Evolutionary conservation across 2,329 filamentous ascomycete species (phyloP).

Genomic region (Cylindrodendrum hubeiense): DNA sequence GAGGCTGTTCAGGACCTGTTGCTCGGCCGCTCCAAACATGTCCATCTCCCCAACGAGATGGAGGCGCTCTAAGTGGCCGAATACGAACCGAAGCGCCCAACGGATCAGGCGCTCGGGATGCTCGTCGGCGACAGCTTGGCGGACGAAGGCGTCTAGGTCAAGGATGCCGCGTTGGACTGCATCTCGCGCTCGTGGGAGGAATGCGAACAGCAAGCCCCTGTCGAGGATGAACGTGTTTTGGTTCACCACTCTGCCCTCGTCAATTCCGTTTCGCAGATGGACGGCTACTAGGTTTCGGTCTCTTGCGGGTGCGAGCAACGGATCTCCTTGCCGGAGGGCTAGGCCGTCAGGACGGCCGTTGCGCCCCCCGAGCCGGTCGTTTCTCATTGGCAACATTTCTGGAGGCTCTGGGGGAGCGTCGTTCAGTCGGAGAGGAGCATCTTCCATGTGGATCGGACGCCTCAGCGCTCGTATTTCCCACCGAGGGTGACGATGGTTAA

Average conservation of each 20-base stretch:
- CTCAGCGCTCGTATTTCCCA: background rate
- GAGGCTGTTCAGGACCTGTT: slow-evolving; percentile 22
- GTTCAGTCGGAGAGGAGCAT: background rate
- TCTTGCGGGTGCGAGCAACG: background rate
- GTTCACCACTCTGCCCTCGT: background rate
- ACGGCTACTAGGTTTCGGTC: background rate
- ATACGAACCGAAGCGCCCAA: slow-evolving; percentile 34
- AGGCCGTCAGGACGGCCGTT: background rate
- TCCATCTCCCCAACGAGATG: slow-evolving; percentile 27
- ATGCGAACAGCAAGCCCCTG: slow-evolving; percentile 14
- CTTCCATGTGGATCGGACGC: background rate
- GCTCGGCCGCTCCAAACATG: slow-evolving; percentile 32
- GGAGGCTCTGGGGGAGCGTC: background rate
- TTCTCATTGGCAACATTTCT: background rate
- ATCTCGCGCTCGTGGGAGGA: slow-evolving; percentile 30
- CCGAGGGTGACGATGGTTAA: background rate
- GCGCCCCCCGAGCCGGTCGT: no score
- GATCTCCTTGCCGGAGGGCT: background rate
- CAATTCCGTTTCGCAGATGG: background rate
- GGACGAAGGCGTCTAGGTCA: slow-evolving; percentile 29
- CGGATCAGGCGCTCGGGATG: slow-evolving; percentile 22
- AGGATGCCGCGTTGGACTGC: slow-evolving; percentile 28
- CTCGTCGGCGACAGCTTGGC: background rate
- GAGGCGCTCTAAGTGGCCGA: slow-evolving; percentile 30
- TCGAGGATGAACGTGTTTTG: slow-evolving; percentile 26